Conservation (phyloP, 192 early-diverging fungal species). For the Podochytrium sp. region DNA sequence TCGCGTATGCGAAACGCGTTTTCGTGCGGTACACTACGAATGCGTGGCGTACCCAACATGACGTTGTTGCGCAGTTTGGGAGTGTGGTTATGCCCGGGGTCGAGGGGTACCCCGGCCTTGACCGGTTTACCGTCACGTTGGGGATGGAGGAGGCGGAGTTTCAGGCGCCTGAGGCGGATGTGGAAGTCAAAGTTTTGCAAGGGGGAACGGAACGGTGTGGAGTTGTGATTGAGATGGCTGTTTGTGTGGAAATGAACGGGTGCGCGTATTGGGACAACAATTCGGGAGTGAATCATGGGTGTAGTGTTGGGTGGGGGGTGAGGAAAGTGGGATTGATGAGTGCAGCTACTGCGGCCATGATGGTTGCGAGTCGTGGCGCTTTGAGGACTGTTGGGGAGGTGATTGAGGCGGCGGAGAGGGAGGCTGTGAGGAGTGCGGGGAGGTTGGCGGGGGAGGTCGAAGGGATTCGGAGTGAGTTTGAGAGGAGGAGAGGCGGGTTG, state of each 20-base stretch:
- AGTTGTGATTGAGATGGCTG: slow-evolving; percentile 34
- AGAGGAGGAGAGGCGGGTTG: neutral
- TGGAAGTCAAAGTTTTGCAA: slow-evolving; percentile 28
- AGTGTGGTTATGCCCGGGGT: slow-evolving; percentile 52
- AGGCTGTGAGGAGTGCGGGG: neutral
- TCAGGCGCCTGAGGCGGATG: neutral
- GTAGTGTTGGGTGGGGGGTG: neutral
- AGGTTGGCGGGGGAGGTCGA: slow-evolving; percentile 7
- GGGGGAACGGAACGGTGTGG: slow-evolving; percentile 2
- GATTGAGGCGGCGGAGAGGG: neutral
- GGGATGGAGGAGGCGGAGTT: slow-evolving; percentile 46
- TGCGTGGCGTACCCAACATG: slow-evolving; percentile 75
- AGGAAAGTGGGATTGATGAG: slow-evolving; percentile 1
- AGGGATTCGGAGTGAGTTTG: neutral
- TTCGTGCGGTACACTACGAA: slow-evolving; percentile 81
- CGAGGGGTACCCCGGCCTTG: slow-evolving; percentile 54
- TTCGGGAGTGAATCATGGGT: slow-evolving; percentile 67
- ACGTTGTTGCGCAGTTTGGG: slow-evolving; percentile 65
- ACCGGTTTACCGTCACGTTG: slow-evolving; percentile 75
- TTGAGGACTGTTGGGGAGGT: slow-evolving; percentile 8
- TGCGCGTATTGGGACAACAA: slow-evolving; percentile 95
- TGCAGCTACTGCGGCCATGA: slow-evolving; percentile 13
- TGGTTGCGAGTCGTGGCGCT: neutral
- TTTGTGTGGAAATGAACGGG: slow-evolving; percentile 69
- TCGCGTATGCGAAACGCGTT: slow-evolving; percentile 84